phyloP scores from a whole-genome alignment of 257 asterid species.

The Ligustrum vulgare region DNA sequence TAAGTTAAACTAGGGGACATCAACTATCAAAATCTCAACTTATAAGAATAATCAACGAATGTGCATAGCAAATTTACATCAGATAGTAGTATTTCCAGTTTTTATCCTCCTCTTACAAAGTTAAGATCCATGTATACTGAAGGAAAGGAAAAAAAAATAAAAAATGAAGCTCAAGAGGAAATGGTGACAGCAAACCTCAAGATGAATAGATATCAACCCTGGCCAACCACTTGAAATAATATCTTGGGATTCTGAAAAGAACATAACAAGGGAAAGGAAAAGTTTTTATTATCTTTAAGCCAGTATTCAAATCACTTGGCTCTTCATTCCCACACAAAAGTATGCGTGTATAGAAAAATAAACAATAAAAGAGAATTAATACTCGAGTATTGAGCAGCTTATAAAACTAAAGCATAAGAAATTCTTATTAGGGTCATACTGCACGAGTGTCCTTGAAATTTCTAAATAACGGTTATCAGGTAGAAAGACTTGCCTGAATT shows the following conservation, averaged over 20 bases:
- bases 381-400: not conserved
- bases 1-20: not conserved
- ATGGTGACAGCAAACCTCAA: slow-evolving; percentile 62
- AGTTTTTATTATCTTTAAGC: slow-evolving; percentile 6
- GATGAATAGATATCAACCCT: slow-evolving; percentile 68
- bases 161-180: slow-evolving; percentile 21
- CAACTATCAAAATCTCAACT: not conserved
- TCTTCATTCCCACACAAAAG: slow-evolving; percentile 7
- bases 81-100: not conserved
- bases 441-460: not conserved
- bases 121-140: not conserved
- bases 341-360: slow-evolving; percentile 18
- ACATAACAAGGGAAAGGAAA: slow-evolving; percentile 19
- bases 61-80: not conserved
- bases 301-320: slow-evolving; percentile 5
- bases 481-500: slow-evolving; percentile 48
- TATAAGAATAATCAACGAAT: no score
- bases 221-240: slow-evolving; percentile 87
- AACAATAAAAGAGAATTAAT: slow-evolving; percentile 1
- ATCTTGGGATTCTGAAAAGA: slow-evolving; percentile 63
- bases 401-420: slow-evolving; percentile 2
- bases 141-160: not conserved
- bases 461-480: slow-evolving; percentile 6
- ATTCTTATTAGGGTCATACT: not conserved
- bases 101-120: not conserved